Evolutionary conservation across 306 rosid species (phyloP), one percentile per base, ranked within the genome.

Genomic region (Pyrus pyrifolia): DNA sequence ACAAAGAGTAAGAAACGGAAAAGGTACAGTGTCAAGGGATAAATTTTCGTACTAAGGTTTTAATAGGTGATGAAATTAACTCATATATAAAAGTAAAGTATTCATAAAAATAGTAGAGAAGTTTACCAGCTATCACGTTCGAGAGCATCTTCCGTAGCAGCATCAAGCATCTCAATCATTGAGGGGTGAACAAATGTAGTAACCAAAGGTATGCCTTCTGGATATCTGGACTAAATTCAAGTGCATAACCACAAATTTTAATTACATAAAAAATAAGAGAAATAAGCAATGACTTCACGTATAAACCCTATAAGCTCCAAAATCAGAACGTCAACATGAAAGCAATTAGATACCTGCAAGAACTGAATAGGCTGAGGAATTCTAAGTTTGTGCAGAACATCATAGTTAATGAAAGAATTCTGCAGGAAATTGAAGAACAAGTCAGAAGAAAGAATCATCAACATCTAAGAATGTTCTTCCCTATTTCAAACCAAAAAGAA

Each of bases 201-300:
- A 77, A 84, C 90, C 64, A 96, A 84, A 78, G 97, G 93, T 71
- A 86, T 88, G 67, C 99, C 97, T 79, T 96, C 97, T 52, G 96
- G 96, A 88, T 96, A 92, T 83, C 97, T 96, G 91, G 96, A 92
- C 99, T 96, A 91, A 86, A 96, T 83, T 96, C 85, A 84, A 81
- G 80, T 72, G 71, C 70, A 78, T 71, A 84, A 79, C 84, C 80
- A 84, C 75, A 80, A 83, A 2, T 73, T 40, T 83, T 81, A 78
- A 85, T 83, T 71, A 88, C 84, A 82, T 58, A 78, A 21, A 71
- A 76, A 57, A 67, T 51, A 60, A 73, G 62, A 77, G 68, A 78
- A 73, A 67, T 15, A 59, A 10, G 49, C 35, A 79, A 64, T 51
- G 49, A 55, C 62, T 74, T 35, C 42, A 81, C 53, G 40, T n/a